Evolutionary conservation across 202 grass and related monocot genomes (phyloP), one percentile per base, ranked within the genome.

Genomic region (Eragrostis tef): DNA sequence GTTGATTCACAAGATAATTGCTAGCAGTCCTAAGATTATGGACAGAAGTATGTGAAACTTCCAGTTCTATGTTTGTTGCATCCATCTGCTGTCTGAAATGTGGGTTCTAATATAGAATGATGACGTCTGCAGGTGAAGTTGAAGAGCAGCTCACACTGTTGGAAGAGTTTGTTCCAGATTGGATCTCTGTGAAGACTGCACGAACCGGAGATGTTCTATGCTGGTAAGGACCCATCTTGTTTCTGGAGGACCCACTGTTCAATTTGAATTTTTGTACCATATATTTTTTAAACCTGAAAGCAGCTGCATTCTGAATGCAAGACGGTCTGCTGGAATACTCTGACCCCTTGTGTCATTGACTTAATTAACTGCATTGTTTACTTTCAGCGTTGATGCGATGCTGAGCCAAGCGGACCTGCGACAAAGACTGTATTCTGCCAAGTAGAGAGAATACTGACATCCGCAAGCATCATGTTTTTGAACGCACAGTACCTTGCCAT

Each of bases 1-100:
- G 79, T 81, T 94, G 5, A 86, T 98, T 26, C 67, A 98, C 26
- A 93, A 91, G 81, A 81, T 98, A 39, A 87, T 93, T 70, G 78
- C 87, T 27, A 88, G 78, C 58, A 88, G 89, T 72, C 86, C 79
- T 2, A 98, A 91, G 76, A 91, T 94, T 36, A 76, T 87, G 0
- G 94, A 94, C 49, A 90, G 79, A 88, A 85, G 94, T 97, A 82
- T 21, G 62, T 22, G 36, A 56, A 19, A 17, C 59, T 72, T 27
- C 54, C 12, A 44, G 58, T 65, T 71, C 14, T 21, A 4, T 42
- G n/a, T 61, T 52, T 60, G 3, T 54, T 76, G 0, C 10, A 48
- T 70, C 2, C 25, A 79, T 51, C 6, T 78, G 3, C 46, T 86
- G 12, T 22, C 45, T 71, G 44, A 36, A 25, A 41, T 22, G 19